Evolutionary conservation across 2,329 filamentous ascomycete genomes (phyloP).

Genomic region (Boeremia lycopersici): DNA sequence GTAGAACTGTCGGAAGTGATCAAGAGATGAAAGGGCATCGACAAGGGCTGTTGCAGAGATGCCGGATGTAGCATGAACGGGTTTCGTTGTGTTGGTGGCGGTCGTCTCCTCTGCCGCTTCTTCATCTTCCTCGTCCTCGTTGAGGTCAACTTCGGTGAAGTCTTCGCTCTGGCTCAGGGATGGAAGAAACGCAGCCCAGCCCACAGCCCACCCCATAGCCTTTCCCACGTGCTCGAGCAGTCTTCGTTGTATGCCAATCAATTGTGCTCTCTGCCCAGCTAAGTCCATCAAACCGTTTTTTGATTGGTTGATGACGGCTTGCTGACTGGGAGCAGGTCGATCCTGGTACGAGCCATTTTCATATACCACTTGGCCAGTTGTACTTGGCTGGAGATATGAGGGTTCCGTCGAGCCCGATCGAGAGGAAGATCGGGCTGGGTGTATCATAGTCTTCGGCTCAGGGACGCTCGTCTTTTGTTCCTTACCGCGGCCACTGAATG

Average conservation of each 20-base stretch:
- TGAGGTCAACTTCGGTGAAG: slow-evolving; percentile 48
- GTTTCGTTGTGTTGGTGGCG: neutral
- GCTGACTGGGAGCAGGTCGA: slow-evolving; percentile 29
- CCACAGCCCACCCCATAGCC: slow-evolving; percentile 75
- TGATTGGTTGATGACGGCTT: slow-evolving; percentile 23
- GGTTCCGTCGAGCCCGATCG: slow-evolving; percentile 38
- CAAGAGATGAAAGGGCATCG: slow-evolving; percentile 43
- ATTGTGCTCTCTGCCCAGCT: slow-evolving; percentile 79
- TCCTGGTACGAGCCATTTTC: slow-evolving; percentile 48
- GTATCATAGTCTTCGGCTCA: slow-evolving; percentile 73
- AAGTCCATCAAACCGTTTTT: slow-evolving; percentile 76
- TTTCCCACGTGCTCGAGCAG: slow-evolving; percentile 77
- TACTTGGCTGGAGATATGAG: slow-evolving; percentile 38
- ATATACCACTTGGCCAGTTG: slow-evolving; percentile 44
- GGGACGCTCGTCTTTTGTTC: slow-evolving; percentile 69
- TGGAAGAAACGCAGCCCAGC: slow-evolving; percentile 63
- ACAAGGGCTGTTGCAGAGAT: slow-evolving; percentile 40
- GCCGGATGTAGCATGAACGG: slow-evolving; percentile 29
- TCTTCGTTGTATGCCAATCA: slow-evolving; percentile 79
- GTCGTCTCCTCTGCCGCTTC: neutral
- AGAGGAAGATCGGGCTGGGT: slow-evolving; percentile 69
- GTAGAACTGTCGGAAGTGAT: slow-evolving; percentile 49
- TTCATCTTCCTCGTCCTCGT: slow-evolving; percentile 27
- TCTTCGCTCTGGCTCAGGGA: slow-evolving; percentile 31
- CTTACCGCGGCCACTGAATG: slow-evolving; percentile 54